A percentile compares a stretch with the other conserved stretches of the same genome.
phyloP scores from a whole-genome alignment of 1,284 basidiomycete genomes.

The Rhodofomes roseus region DNA sequence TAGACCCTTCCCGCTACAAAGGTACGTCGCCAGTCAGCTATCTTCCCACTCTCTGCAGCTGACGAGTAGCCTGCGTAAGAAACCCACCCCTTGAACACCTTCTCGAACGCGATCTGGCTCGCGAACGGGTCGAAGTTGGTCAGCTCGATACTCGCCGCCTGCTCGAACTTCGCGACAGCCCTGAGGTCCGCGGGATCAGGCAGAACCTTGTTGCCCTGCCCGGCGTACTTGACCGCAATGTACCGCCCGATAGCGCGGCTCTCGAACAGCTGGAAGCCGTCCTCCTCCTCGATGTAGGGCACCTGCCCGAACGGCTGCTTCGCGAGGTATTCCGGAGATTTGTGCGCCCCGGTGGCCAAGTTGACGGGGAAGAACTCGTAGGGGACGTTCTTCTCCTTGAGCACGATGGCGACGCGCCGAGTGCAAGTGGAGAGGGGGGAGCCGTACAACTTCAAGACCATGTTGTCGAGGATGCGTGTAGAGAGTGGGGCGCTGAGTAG shows the following conservation, averaged over 20 bases:
- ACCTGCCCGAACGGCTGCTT: slow-evolving; percentile 66
- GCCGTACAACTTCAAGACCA: slow-evolving; percentile 53
- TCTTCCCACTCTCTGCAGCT: not conserved
- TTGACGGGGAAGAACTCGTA: slow-evolving; percentile 46
- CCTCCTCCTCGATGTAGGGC: slow-evolving; percentile 57
- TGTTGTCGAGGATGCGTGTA: slow-evolving; percentile 17
- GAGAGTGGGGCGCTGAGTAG: not conserved
- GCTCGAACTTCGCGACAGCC: slow-evolving; percentile 47
- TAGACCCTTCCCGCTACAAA: not conserved
- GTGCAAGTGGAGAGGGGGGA: slow-evolving; percentile 39
- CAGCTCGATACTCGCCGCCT: slow-evolving; percentile 50
- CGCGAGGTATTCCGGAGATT: slow-evolving; percentile 37
- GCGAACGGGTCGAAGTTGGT: slow-evolving; percentile 49
- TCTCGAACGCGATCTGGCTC: slow-evolving; percentile 37
- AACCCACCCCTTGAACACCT: slow-evolving; percentile 43
- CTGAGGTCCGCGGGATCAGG: slow-evolving; percentile 28
- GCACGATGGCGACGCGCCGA: slow-evolving; percentile 40
- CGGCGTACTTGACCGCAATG: slow-evolving; percentile 40
- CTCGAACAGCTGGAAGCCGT: slow-evolving; percentile 45
- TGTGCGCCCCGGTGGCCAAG: slow-evolving; percentile 43
- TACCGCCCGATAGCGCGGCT: slow-evolving; percentile 53
- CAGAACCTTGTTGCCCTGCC: slow-evolving; percentile 32
- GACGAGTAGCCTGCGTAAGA: not conserved
- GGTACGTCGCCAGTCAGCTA: not conserved
- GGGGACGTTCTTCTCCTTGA: slow-evolving; percentile 48